Base-by-base conservation (phyloP, 2,329 filamentous ascomycete genomes). In the Claviceps pusilla region DNA sequence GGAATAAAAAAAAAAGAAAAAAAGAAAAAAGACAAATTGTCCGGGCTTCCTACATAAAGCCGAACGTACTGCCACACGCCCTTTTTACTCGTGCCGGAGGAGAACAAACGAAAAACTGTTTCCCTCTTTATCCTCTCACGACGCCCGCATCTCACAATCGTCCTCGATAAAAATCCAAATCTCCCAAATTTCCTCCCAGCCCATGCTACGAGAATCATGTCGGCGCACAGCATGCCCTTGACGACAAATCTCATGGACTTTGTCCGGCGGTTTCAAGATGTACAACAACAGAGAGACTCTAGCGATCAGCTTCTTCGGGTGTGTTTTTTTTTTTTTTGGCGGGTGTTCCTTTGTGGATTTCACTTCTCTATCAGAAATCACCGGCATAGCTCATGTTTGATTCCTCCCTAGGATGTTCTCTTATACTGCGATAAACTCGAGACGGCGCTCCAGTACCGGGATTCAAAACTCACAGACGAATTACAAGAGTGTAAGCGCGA, bases 301-400 rank as follows among this genome's bases (percentile, higher is more conserved):
- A 71, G 65, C 47, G 70, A 76, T 54, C 63, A 69, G 46, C 62
- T 79, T 57, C 72, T 79, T 54, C 73, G 74, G 69, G 76, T 76
- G 28, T 49, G 52, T 42, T 41, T 5, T 4, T 24, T 43, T n/a
- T 43, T 43, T 4, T n/a, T 7, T 14, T 12, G 24, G 10, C 43
- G 43, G 24, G 24, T 24, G 24, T 24, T 24, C 24, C 24, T 24
- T 24, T 24, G 24, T 24, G 24, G 24, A 24, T 24, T 24, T 24
- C 24, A 2, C 24, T 24, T 24, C 24, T 24, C 24, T 24, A 24
- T 24, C 3, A 24, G 24, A 24, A 24, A 24, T 24, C 24, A 51
- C 7, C 12, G n/a, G 29, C 37, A 31, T 35, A 7, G 29, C 31
- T 49, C 31, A 41, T 19, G 5, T 33, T 5, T 33, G 5, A 7